Conservation (phyloP, 345 rosid species). For the Nasturtium officinale region DNA sequence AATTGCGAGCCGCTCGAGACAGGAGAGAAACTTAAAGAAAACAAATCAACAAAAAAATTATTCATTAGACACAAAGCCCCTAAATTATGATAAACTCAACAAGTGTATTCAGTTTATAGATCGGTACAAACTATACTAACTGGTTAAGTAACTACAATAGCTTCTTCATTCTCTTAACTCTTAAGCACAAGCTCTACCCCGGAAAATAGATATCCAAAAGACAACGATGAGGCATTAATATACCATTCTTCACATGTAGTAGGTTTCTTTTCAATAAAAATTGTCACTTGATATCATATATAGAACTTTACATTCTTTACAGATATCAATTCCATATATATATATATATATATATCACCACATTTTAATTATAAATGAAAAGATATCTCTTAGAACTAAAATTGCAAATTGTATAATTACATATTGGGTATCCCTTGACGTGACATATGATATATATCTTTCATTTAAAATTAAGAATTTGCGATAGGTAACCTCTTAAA, state of each 20-base stretch:
- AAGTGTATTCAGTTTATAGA: neutral
- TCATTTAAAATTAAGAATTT: too few species aligned
- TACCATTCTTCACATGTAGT: neutral
- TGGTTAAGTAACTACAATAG: neutral
- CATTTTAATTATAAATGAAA: neutral
- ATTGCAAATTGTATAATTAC: neutral
- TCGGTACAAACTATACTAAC: neutral
- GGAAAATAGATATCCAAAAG: neutral
- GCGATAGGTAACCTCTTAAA: neutral
- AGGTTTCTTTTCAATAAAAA: neutral
- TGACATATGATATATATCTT: too few species aligned
- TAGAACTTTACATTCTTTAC: neutral
- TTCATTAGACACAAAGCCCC: neutral
- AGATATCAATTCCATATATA: neutral
- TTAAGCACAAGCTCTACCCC: neutral
- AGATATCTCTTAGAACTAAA: neutral
- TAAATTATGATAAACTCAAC: neutral
- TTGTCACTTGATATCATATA: neutral
- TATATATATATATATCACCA: too few species aligned
- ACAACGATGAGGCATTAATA: neutral
- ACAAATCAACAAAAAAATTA: too few species aligned
- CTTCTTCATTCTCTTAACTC: conserved; percentile 13
- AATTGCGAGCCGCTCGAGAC: conserved; percentile 27
- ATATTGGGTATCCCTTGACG: too few species aligned
- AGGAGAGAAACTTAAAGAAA: neutral